phyloP scores from a whole-genome alignment of 768 basidiomycete genomes.

The Phylloporus sp. region DNA sequence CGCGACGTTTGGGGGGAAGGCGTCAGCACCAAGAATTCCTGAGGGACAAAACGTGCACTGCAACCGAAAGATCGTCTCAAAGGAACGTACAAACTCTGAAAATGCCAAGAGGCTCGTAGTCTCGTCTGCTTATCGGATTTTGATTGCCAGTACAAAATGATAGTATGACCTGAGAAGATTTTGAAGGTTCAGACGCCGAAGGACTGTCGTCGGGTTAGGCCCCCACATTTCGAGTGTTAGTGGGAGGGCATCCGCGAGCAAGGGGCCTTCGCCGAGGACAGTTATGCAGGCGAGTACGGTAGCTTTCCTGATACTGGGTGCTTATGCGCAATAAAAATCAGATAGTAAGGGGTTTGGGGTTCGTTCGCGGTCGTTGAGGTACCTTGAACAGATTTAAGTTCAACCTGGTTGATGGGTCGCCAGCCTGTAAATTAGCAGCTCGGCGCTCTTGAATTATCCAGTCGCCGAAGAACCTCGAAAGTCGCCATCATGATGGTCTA shows the following conservation, averaged over 20 bases:
- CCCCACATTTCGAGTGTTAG: background rate
- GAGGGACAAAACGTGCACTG: background rate
- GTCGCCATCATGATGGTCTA: background rate
- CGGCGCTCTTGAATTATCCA: background rate
- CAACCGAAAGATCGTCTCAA: background rate
- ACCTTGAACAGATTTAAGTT: too few species aligned
- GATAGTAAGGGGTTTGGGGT: background rate
- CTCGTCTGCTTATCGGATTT: background rate
- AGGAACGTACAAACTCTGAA: background rate
- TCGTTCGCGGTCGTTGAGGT: background rate
- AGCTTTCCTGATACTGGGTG: background rate
- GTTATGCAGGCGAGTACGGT: conserved; percentile 10
- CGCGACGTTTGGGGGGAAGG: background rate
- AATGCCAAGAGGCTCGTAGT: background rate
- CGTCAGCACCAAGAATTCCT: background rate
- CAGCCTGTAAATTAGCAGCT: background rate
- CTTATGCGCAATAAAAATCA: background rate
- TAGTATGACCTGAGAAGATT: background rate
- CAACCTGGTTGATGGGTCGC: too few species aligned
- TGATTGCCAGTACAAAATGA: background rate
- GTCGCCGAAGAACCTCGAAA: background rate
- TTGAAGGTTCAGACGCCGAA: background rate
- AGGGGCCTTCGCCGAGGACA: background rate
- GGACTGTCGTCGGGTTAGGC: background rate
- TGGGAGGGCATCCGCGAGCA: conserved; percentile 2